A percentile compares a stretch with the other conserved stretches of the same genome.
phyloP scores from a whole-genome alignment of 108 stramenopile species.

The Cyclotella choctawhatcheeana region DNA sequence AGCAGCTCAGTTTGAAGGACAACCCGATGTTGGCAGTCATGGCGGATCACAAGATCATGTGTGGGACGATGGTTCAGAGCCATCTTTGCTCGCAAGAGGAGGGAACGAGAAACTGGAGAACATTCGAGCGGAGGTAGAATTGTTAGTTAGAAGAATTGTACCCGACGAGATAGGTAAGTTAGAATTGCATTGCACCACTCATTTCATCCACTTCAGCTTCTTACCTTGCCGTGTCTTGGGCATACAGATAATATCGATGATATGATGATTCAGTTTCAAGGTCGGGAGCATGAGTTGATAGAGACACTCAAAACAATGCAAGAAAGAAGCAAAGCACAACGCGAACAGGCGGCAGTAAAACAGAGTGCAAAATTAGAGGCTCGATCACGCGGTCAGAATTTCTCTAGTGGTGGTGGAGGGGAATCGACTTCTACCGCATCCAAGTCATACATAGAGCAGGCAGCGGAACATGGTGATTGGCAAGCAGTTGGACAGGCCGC shows the following conservation, averaged over 20 bases:
- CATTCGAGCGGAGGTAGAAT: constrained; percentile 57
- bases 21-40: constrained; percentile 5
- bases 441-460: constrained; percentile 49
- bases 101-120: constrained; percentile 21
- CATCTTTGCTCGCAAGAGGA: constrained; percentile 20
- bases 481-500: constrained; percentile 89
- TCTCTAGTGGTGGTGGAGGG: neutral
- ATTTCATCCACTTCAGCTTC: neutral
- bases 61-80: constrained; percentile 12
- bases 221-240: neutral
- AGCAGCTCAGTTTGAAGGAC: constrained; percentile 45
- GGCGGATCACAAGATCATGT: neutral
- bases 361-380: constrained; percentile 54
- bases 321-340: constrained; percentile 60
- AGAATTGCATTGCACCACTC: neutral
- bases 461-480: constrained; percentile 88
- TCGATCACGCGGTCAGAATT: neutral
- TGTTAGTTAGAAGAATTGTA: constrained; percentile 58
- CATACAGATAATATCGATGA: constrained; percentile 63
- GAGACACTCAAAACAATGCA: constrained; percentile 73
- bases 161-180: constrained; percentile 63
- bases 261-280: constrained; percentile 74
- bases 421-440: constrained; percentile 14
- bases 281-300: constrained; percentile 63
- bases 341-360: constrained; percentile 57